These are phyloP conservation scores for Amanita rimosa DNA, from an alignment of 768 basidiomycete genomes.

Conservation along the genomic window DNA sequence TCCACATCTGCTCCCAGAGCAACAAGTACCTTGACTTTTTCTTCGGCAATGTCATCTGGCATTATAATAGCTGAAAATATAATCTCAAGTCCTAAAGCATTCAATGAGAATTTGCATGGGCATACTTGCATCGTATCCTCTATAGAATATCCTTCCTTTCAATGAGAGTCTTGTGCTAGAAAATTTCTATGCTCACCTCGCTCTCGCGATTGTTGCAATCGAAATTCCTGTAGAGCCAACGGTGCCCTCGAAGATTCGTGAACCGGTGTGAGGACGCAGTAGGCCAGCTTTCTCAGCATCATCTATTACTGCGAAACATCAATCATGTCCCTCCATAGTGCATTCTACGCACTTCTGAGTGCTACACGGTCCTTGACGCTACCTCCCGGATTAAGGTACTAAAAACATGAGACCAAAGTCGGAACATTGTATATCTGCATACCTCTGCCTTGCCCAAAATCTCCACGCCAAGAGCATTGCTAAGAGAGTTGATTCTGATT, in stretches of 20 bases:
- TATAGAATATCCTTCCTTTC: conserved; percentile 14
- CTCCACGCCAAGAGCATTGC: conserved; percentile 84
- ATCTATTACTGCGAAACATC: conserved; percentile 60
- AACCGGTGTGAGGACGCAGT: conserved; percentile 77
- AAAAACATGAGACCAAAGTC: neutral
- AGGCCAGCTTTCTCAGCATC: conserved; percentile 83
- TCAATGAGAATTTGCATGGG: conserved; percentile 5
- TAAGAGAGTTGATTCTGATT: conserved; percentile 83
- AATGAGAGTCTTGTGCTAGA: neutral
- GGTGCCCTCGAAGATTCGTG: conserved; percentile 94
- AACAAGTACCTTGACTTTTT: conserved; percentile 79
- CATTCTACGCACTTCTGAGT: conserved; percentile 51
- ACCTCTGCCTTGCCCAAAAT: conserved; percentile 96
- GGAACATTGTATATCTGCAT: conserved; percentile 6
- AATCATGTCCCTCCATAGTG: neutral
- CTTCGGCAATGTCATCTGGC: conserved; percentile 82
- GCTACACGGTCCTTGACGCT: conserved; percentile 99
- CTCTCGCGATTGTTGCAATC: conserved; percentile 84
- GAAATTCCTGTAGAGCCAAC: conserved; percentile 96
- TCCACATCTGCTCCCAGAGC: conserved; percentile 86
- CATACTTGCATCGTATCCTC: conserved; percentile 84
- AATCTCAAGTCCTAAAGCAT: conserved; percentile 16
- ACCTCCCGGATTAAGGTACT: conserved; percentile 96
- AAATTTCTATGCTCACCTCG: conserved; percentile 41
- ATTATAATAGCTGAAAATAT: conserved; percentile 57